Evolutionary conservation across 208 protist genomes (phyloP).

Genomic region (Angomonas ambiguus): DNA sequence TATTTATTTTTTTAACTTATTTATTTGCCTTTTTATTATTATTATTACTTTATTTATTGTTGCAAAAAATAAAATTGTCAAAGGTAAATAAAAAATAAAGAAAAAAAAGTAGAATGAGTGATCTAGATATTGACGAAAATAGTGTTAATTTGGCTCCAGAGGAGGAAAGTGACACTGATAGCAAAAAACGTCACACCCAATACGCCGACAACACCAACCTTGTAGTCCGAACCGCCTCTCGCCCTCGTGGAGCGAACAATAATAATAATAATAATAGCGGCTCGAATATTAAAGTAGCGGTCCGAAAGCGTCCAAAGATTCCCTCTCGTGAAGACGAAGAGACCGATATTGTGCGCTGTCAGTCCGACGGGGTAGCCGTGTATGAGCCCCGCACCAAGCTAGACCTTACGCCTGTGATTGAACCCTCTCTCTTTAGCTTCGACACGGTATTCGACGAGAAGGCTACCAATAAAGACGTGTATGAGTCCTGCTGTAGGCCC

Average conservation of each 20-base stretch:
- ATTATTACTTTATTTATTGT: background rate
- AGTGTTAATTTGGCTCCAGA: too few relatives aligned
- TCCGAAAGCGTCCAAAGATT: conserved; percentile 81
- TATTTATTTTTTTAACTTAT: conserved; percentile 17
- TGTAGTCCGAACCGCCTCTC: background rate
- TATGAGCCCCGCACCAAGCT: conserved; percentile 86
- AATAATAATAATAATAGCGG: conserved; percentile 5
- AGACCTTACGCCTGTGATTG: conserved; percentile 92
- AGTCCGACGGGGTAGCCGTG: conserved; percentile 43
- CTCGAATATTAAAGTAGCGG: conserved; percentile 50
- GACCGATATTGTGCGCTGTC: conserved; percentile 76
- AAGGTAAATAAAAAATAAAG: conserved; percentile 3
- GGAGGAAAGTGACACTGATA: background rate
- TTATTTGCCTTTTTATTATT: background rate
- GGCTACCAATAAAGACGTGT: conserved; percentile 55
- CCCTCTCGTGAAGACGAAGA: conserved; percentile 42
- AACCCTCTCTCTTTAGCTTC: conserved; percentile 74
- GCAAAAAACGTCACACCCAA: background rate
- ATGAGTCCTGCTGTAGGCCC: conserved; percentile 55
- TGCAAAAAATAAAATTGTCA: background rate
- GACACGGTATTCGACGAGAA: conserved; percentile 76
- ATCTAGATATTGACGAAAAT: too few relatives aligned
- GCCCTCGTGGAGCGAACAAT: background rate
- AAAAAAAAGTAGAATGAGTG: conserved; percentile 6
- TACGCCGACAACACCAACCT: background rate